A percentile compares a stretch with the other conserved stretches of the same genome.
phyloP scores from a whole-genome alignment of 192 early-diverging fungal genomes.

The Chytriomyces confervae region DNA sequence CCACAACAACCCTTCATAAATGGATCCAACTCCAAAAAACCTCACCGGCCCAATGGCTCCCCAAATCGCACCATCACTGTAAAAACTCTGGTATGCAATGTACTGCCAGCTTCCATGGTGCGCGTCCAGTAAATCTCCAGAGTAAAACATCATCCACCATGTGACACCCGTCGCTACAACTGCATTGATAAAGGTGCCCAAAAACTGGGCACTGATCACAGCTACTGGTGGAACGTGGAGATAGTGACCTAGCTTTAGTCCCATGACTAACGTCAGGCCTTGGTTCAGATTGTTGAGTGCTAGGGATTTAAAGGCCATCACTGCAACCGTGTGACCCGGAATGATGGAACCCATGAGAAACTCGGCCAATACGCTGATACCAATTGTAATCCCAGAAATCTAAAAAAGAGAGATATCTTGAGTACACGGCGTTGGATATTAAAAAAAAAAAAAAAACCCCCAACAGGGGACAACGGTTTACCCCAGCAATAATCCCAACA shows the following conservation, averaged over 20 bases:
- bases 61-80: conserved; percentile 74
- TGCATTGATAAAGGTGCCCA: conserved; percentile 64
- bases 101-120: conserved; percentile 35
- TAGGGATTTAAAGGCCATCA: conserved; percentile 85
- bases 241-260: conserved; percentile 82
- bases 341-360: conserved; percentile 80
- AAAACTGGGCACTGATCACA: conserved; percentile 66
- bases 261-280: conserved; percentile 69
- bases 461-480: conserved; percentile 38
- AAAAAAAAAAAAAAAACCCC: not conserved
- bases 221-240: conserved; percentile 62
- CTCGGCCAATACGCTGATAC: conserved; percentile 84
- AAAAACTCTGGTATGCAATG: conserved; percentile 58
- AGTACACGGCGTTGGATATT: too few species aligned
- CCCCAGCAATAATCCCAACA: conserved; percentile 79
- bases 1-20: conserved; percentile 41
- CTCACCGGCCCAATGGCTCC: conserved; percentile 74
- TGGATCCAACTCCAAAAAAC: conserved; percentile 61
- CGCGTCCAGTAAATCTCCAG: conserved; percentile 10
- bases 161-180: conserved; percentile 50
- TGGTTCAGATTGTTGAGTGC: conserved; percentile 81
- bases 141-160: conserved; percentile 40
- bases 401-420: conserved; percentile 19
- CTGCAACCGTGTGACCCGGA: conserved; percentile 79
- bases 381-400: conserved; percentile 75